Base-by-base conservation (phyloP, 371 early-diverging fungal genomes). In the Actinomucor elegans region DNA sequence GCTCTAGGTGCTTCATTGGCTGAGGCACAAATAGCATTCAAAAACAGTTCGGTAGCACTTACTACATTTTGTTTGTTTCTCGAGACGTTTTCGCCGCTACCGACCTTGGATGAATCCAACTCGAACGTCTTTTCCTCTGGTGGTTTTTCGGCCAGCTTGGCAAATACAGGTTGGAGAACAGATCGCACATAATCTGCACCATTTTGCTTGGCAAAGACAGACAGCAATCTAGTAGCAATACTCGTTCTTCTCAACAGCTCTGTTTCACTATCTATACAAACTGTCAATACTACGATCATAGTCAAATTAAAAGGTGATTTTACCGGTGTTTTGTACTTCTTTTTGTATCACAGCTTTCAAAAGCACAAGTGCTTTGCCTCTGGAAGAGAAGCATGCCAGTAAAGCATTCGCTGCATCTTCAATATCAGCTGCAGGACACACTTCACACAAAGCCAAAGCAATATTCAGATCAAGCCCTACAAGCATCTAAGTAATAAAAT, bases 241-340 rank as follows among this genome's bases (percentile, higher is more conserved):
- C 91, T 90, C 59, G 95, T 96, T 47, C 94, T 78, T 33, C 98
- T 84, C 79, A 97, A 92, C 24, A 97, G 62, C 61, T 93, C 92
- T 3, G 91, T 81, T 32, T 93, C 89, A 31, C 84, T 79, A 37
- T 88, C 94, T 51, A 70, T 64, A 36, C 27, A 27, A 5, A 31
- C 84, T 79, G 35, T 88, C 94, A 49, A 70, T 64, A 36, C 27
- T 32, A 18, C 28, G 17, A 3, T 14, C 23, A n/a, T 14, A 4
- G n/a, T n/a, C 7, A 15, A 23, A 11, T 24, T 4, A 48, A n/a
- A 37, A 17, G n/a, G 2, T 9, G 14, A 27, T 31, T 43, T 41
- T 74, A 83, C 83, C 79, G 5, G 94, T 94, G 46, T 80, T 86
- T 26, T 74, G 76, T 5, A 96, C 89, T 67, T 96, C 98, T 27